Conservation (phyloP, 441 rosid species). For the Arabidopsis hybrid region DNA sequence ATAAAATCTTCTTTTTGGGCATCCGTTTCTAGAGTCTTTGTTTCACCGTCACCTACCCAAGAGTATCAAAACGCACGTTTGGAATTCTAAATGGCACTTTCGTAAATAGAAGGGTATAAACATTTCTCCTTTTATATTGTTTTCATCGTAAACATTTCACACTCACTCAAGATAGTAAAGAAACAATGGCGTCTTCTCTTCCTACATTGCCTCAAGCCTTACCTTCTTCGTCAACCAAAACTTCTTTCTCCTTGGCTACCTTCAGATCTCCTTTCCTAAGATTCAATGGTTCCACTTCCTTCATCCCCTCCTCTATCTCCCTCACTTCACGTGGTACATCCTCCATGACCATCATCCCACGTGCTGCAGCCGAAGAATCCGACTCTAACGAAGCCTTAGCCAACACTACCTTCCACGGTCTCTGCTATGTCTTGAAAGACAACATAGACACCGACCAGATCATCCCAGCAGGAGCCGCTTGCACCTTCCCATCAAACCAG, state of each 20-base stretch:
- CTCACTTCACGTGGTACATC: conserved; percentile 30
- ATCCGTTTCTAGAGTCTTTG: neutral
- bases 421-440: conserved; percentile 84
- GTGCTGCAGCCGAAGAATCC: conserved; percentile 31
- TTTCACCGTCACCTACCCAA: conserved; percentile 30
- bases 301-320: conserved; percentile 33
- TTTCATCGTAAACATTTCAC: neutral
- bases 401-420: conserved; percentile 69
- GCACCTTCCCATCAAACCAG: conserved; percentile 77
- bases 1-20: neutral
- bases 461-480: conserved; percentile 74
- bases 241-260: conserved; percentile 23
- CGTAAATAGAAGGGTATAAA: conserved; percentile 15
- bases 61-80: conserved; percentile 38
- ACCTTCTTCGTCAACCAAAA: conserved; percentile 25
- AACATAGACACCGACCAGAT: conserved; percentile 98
- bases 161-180: neutral
- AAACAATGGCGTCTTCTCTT: conserved; percentile 43
- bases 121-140: conserved; percentile 1
- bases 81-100: conserved; percentile 21
- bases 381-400: conserved; percentile 7
- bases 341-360: conserved; percentile 14
- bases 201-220: conserved; percentile 24
- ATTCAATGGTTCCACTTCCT: conserved; percentile 10
- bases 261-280: conserved; percentile 37